These are phyloP conservation scores for Kuraishia capsulata DNA, from an alignment of 805 yeast genomes.

Conservation along the genomic window DNA sequence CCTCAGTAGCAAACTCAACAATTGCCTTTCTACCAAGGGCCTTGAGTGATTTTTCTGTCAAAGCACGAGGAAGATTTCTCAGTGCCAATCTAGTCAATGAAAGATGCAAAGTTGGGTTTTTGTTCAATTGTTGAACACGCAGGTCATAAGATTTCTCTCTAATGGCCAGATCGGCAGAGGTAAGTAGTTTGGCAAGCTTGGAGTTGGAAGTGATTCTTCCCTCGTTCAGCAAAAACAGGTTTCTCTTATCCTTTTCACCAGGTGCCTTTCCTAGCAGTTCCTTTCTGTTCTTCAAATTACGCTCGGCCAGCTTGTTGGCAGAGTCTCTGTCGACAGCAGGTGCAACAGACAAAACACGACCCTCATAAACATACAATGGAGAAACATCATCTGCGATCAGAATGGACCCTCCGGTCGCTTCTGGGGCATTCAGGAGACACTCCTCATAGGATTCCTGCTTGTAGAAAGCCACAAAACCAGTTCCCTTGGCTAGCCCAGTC, in stretches of 20 bases:
- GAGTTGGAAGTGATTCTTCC: conserved; percentile 83
- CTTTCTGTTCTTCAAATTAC: conserved; percentile 63
- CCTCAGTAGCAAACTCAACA: conserved; percentile 90
- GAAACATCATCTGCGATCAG: conserved; percentile 89
- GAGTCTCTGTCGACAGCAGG: conserved; percentile 83
- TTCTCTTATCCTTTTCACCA: conserved; percentile 69
- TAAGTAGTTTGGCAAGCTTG: conserved; percentile 59
- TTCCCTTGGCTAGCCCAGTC: conserved; percentile 84
- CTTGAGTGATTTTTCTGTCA: conserved; percentile 82
- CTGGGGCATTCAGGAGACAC: conserved; percentile 76
- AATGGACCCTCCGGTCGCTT: conserved; percentile 46
- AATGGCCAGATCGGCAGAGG: conserved; percentile 70
- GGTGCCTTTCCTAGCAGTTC: conserved; percentile 75
- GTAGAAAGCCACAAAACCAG: conserved; percentile 87
- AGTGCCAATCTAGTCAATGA: conserved; percentile 94
- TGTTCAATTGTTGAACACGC: conserved; percentile 83
- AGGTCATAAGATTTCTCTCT: conserved; percentile 81
- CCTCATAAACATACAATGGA: conserved; percentile 83
- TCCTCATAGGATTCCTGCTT: conserved; percentile 50
- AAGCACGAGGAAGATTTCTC: conserved; percentile 86
- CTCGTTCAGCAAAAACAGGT: conserved; percentile 80
- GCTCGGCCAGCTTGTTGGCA: conserved; percentile 66
- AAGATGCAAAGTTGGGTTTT: conserved; percentile 84
- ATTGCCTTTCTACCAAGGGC: conserved; percentile 92
- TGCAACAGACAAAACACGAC: conserved; percentile 77